Conservation (phyloP, 306 rosid species). For the Boehmeria nivea region DNA sequence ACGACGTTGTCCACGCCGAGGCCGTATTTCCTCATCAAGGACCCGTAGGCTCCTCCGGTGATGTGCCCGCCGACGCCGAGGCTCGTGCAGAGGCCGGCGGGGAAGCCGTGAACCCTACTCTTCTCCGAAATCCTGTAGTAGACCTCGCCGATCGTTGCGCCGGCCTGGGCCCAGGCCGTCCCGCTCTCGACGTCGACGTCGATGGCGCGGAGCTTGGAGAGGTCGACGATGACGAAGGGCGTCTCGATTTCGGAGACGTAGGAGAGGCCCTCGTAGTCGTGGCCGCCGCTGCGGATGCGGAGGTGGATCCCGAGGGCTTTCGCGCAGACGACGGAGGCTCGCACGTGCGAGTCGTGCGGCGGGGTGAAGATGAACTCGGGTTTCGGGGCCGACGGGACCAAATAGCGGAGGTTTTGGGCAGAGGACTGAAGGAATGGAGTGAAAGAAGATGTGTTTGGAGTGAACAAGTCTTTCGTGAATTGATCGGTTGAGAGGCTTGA, state of each 20-base stretch:
- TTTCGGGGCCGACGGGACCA: slow-evolving; percentile 52
- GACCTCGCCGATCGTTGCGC: slow-evolving; percentile 68
- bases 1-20: slow-evolving; percentile 68
- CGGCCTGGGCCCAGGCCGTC: slow-evolving; percentile 57
- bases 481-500: slow-evolving; percentile 28
- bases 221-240: slow-evolving; percentile 49
- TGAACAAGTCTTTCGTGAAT: slow-evolving; percentile 38
- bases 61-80: slow-evolving; percentile 82
- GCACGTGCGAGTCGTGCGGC: slow-evolving; percentile 46
- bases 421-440: slow-evolving; percentile 54
- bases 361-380: slow-evolving; percentile 77
- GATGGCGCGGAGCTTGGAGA: slow-evolving; percentile 27
- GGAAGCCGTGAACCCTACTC: slow-evolving; percentile 58
- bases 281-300: slow-evolving; percentile 69
- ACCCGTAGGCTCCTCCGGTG: slow-evolving; percentile 78
- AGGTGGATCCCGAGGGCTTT: slow-evolving; percentile 51
- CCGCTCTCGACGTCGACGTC: slow-evolving; percentile 24
- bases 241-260: slow-evolving; percentile 43
- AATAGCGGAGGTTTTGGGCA: slow-evolving; percentile 58
- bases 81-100: slow-evolving; percentile 75
- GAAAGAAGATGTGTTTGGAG: slow-evolving; percentile 36
- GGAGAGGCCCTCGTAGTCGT: no score
- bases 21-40: slow-evolving; percentile 79
- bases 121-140: slow-evolving; percentile 62
- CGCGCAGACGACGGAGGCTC: slow-evolving; percentile 57